A percentile compares a stretch with the other conserved stretches of the same genome.
phyloP scores from a whole-genome alignment of 164 flowering plant species.

The Santalum album region DNA sequence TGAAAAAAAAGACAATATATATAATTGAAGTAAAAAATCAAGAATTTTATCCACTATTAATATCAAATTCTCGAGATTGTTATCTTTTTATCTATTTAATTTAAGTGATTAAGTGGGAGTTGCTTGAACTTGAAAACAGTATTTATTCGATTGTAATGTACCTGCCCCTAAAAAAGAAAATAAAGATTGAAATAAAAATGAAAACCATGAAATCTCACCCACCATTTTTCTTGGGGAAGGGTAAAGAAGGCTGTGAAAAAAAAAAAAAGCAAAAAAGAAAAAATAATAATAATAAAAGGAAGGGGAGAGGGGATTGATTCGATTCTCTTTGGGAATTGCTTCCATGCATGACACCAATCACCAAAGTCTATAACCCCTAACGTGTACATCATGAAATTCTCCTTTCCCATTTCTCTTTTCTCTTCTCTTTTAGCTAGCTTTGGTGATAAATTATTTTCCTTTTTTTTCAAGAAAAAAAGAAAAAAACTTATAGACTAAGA shows the following conservation, averaged over 20 bases:
- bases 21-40: too few species aligned
- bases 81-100: too few species aligned
- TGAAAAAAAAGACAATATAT: too few species aligned
- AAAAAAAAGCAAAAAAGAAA: conserved; percentile 40
- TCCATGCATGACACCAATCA: conserved; percentile 53
- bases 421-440: background rate
- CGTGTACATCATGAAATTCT: background rate
- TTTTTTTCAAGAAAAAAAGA: too few species aligned
- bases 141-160: too few species aligned
- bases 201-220: background rate
- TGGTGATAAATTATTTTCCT: background rate
- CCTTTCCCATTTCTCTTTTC: background rate
- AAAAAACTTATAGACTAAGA: too few species aligned
- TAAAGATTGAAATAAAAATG: background rate
- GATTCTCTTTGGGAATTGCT: conserved; percentile 70
- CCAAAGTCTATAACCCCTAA: conserved; percentile 11
- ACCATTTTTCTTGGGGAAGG: conserved; percentile 33
- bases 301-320: conserved; percentile 31
- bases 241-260: conserved; percentile 28
- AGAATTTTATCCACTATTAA: too few species aligned
- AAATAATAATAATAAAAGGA: conserved; percentile 40
- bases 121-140: too few species aligned
- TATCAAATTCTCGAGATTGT: too few species aligned
- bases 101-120: too few species aligned
- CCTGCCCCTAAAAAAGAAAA: too few species aligned